Evolutionary conservation across 352 stramenopile genomes (phyloP), one percentile per base, ranked within the genome.

Genomic region (Phytophthora multivora): DNA sequence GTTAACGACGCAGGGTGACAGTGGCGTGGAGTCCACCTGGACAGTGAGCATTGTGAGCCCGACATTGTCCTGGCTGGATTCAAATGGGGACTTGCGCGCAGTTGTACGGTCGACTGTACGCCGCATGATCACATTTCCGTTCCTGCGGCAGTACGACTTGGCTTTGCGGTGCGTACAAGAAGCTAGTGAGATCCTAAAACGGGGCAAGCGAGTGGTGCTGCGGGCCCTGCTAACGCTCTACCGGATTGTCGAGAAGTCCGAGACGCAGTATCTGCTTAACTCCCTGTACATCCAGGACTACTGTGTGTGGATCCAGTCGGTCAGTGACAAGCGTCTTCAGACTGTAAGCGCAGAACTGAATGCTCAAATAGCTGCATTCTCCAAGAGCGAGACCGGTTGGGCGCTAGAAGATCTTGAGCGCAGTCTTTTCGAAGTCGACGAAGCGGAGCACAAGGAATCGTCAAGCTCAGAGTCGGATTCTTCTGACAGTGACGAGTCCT

Each of bases 211-310:
- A 31, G 76, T 88, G 7, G 79, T 99, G 13, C 71, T 99, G 41
- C 87, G 90, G 45, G 90, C 82, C 40, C 69, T 99, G 23, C 65
- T 99, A 28, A 79, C 90, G 52, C 65, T 99, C n/a, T 84, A 97
- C 53, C 72, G 77, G 16, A 94, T 98, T 28, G 80, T 98, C 10
- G 91, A 98, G 56, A 96, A 95, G 69, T 98, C 91, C 0, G 96
- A 99, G 76, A 97, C 83, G 28, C 95, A 99, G 71, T 99, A 99
- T 75, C 68, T 98, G 13, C 87, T 98, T 30, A 99, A 99, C 64
- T 89, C 94, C 50, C 67, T 99, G n/a, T 98, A 95, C 59, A 79
- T 99, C 28, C 86, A 98, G 63, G 95, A 98, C 59, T 98, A 98
- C 55, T 95, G 87, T 35, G 79, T 94, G 23, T 96, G 86, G 88